Evolutionary conservation across 306 rosid species (phyloP).

Genomic region (Cucurbita pepo): DNA sequence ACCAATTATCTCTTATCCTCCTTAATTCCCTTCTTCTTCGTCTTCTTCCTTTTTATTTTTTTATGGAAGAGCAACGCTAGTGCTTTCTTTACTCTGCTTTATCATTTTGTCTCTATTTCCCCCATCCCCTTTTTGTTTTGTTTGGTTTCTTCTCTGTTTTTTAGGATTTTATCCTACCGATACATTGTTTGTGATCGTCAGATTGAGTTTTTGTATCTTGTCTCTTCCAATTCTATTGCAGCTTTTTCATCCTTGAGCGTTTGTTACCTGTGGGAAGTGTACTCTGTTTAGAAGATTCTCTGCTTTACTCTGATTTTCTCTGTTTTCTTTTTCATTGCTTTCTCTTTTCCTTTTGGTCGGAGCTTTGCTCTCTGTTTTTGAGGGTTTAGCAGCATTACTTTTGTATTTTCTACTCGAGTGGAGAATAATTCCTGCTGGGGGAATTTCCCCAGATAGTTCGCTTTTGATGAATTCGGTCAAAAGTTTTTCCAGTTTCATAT

Average conservation of each 20-base stretch:
- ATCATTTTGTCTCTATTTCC: slow-evolving; percentile 8
- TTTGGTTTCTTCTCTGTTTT: slow-evolving; percentile 12
- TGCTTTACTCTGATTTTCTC: background rate
- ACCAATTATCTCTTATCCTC: background rate
- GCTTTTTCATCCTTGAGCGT: background rate
- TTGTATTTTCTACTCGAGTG: background rate
- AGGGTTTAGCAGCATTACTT: slow-evolving; percentile 1
- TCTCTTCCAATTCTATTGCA: background rate
- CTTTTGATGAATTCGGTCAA: background rate
- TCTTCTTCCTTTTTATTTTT: background rate
- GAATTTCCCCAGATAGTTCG: slow-evolving; percentile 8
- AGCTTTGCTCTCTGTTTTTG: background rate
- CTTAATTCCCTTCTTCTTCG: background rate
- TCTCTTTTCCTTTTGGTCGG: background rate
- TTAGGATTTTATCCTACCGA: background rate
- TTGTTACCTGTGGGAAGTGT: background rate
- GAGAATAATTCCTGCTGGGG: background rate
- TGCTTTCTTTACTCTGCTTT: background rate
- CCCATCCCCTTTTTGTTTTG: background rate
- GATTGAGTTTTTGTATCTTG: background rate
- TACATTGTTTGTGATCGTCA: slow-evolving; percentile 5
- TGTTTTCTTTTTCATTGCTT: background rate
- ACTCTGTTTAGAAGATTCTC: slow-evolving; percentile 6
- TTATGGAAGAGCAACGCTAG: background rate
- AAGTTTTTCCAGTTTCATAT: background rate